These are phyloP conservation scores for Teratosphaeria viscida DNA, from an alignment of 2,329 filamentous ascomycete genomes.

Conservation along the genomic window DNA sequence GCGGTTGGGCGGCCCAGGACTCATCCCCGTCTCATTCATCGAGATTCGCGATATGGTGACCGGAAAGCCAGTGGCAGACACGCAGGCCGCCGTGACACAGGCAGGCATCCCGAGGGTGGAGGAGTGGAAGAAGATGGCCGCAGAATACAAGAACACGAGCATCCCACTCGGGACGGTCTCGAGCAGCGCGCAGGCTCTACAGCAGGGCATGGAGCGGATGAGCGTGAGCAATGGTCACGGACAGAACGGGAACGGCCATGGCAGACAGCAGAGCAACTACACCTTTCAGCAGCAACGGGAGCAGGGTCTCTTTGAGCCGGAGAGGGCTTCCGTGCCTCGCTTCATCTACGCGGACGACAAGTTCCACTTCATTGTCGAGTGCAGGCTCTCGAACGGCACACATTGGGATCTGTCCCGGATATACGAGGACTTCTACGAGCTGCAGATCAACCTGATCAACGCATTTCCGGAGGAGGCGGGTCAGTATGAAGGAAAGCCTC, in stretches of 20 bases:
- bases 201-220: slow-evolving; percentile 61
- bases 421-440: slow-evolving; percentile 98
- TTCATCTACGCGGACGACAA: slow-evolving; percentile 97
- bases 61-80: slow-evolving; percentile 69
- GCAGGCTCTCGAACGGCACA: slow-evolving; percentile 76
- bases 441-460: slow-evolving; percentile 89
- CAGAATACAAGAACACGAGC: slow-evolving; percentile 98
- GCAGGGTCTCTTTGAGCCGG: slow-evolving; percentile 52
- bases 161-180: slow-evolving; percentile 84
- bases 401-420: slow-evolving; percentile 90
- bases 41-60: slow-evolving; percentile 92
- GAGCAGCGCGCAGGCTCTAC: slow-evolving; percentile 25
- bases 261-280: slow-evolving; percentile 19
- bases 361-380: slow-evolving; percentile 97
- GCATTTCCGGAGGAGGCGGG: slow-evolving; percentile 88
- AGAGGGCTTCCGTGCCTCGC: slow-evolving; percentile 74
- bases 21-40: slow-evolving; percentile 94
- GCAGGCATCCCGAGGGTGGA: slow-evolving; percentile 91
- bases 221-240: slow-evolving; percentile 49
- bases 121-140: slow-evolving; percentile 99
- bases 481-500: slow-evolving; percentile 61
- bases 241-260: slow-evolving; percentile 18
- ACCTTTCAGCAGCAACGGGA: slow-evolving; percentile 35
- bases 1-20: slow-evolving; percentile 81
- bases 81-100: slow-evolving; percentile 71